Evolutionary conservation across 441 rosid species (phyloP).

Genomic region (Syzygium malaccense): DNA sequence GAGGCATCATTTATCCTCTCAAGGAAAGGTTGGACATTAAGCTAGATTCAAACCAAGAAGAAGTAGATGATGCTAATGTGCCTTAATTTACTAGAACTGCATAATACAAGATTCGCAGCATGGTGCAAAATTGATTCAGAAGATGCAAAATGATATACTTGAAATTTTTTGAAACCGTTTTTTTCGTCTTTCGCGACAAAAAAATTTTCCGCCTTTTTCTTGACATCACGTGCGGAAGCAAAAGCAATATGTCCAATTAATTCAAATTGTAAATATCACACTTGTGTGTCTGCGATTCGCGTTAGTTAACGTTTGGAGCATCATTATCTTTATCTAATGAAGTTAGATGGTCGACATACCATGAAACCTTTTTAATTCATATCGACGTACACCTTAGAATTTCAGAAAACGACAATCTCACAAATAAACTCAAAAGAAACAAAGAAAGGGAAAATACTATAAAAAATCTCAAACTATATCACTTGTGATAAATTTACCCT

Average conservation of each 20-base stretch:
- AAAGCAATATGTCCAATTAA: not conserved
- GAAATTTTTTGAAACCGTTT: rapidly evolving
- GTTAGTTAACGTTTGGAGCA: rapidly evolving
- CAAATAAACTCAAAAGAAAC: not conserved
- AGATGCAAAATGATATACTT: not conserved
- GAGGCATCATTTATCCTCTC: not conserved
- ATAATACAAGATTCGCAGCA: not conserved
- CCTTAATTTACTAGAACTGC: not conserved
- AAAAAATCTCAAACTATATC: too few relatives aligned
- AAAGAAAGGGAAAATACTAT: too few relatives aligned
- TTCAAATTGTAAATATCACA: not conserved
- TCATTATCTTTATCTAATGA: not conserved
- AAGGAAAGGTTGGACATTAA: rapidly evolving
- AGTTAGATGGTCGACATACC: rapidly evolving
- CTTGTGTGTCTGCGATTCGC: rapidly evolving
- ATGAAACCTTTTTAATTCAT: not conserved
- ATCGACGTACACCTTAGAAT: not conserved
- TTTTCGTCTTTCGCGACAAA: rapidly evolving
- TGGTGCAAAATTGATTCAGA: not conserved
- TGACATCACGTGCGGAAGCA: not conserved
- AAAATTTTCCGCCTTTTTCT: not conserved
- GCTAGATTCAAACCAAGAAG: not conserved
- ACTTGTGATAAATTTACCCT: too few relatives aligned
- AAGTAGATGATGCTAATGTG: not conserved
- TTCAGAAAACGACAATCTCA: not conserved